Base-by-base conservation (phyloP, 1,139 yeast genomes). In the Scheffersomyces stambukii region DNA sequence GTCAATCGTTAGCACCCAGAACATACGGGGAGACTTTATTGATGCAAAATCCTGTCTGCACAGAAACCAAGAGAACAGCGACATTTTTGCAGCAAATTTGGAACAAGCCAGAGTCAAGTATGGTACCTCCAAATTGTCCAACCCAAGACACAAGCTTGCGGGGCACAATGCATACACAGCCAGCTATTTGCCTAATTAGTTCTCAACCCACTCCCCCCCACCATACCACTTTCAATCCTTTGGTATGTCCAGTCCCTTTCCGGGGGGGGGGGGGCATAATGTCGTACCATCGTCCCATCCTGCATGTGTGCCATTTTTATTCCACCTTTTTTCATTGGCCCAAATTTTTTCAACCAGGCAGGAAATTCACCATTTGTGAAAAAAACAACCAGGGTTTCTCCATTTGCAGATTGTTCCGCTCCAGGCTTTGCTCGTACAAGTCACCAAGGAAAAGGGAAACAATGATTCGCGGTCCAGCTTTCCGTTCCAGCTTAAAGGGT, bases 401-500 rank as follows among this genome's bases (percentile, higher is more conserved):
- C n/a, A n/a, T n/a, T n/a, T n/a, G n/a, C n/a, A n/a, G n/a, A n/a
- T n/a, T n/a, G n/a, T n/a, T n/a, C n/a, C n/a, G n/a, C n/a, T n/a
- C n/a, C n/a, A n/a, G n/a, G n/a, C n/a, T n/a, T n/a, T n/a, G n/a
- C n/a, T n/a, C n/a, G n/a, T n/a, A n/a, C n/a, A n/a, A n/a, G n/a
- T 20, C 8, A 8, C 16, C 13, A 22, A 22, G 10, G 10, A 10
- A 5, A 13, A 17, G 21, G 10, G 14, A 19, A 11, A 41, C 24
- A 28, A 61, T 61, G 67, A 55, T 60, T 52, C 65, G 66, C 57
- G 65, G 65, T 37, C 45, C 60, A 33, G 43, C 52, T 32, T 48
- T 54, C 33, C 49, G n/a, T n/a, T n/a, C n/a, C n/a, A n/a, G n/a
- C n/a, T n/a, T 53, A 42, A 54, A 49, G 45, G 40, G 42, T 40